Evolutionary conservation across 768 basidiomycete genomes (phyloP).

Genomic region (Gloeopeniophorella convolvens): DNA sequence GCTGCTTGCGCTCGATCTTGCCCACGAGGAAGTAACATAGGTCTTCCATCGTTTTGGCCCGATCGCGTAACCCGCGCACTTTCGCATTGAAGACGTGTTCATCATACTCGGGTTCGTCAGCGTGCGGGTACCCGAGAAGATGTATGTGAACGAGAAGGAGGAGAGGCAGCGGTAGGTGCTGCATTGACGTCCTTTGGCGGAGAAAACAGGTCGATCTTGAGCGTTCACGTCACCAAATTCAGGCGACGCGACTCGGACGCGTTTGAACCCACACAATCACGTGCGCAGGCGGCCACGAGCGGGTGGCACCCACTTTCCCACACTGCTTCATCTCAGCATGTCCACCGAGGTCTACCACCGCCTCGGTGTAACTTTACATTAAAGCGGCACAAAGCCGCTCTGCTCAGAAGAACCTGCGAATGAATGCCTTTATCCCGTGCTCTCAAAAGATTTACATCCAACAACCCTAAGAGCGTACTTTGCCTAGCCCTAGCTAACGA

Average conservation of each 20-base stretch:
- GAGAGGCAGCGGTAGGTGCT: constrained; percentile 35
- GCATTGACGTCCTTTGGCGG: not conserved
- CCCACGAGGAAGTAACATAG: constrained; percentile 43
- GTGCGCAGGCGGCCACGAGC: too few species aligned
- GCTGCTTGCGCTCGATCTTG: constrained; percentile 34
- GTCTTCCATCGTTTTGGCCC: constrained; percentile 47
- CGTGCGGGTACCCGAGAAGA: constrained; percentile 43
- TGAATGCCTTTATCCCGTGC: not conserved
- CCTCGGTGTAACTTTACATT: too few species aligned
- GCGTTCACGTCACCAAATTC: not conserved
- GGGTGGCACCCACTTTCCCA: too few species aligned
- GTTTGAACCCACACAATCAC: not conserved
- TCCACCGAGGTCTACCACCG: too few species aligned
- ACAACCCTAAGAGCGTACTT: not conserved
- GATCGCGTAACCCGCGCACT: constrained; percentile 42
- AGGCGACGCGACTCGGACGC: constrained; percentile 10
- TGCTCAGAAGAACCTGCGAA: too few species aligned
- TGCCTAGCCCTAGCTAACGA: not conserved
- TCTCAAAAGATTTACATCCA: not conserved
- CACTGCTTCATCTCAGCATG: too few species aligned
- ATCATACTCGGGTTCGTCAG: constrained; percentile 44
- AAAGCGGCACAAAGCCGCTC: too few species aligned
- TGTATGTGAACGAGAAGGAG: constrained; percentile 48
- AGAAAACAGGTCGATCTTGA: not conserved
- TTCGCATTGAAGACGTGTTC: constrained; percentile 41